Conservation (phyloP, 805 yeast species). For the Martiniozyma abietophila region DNA sequence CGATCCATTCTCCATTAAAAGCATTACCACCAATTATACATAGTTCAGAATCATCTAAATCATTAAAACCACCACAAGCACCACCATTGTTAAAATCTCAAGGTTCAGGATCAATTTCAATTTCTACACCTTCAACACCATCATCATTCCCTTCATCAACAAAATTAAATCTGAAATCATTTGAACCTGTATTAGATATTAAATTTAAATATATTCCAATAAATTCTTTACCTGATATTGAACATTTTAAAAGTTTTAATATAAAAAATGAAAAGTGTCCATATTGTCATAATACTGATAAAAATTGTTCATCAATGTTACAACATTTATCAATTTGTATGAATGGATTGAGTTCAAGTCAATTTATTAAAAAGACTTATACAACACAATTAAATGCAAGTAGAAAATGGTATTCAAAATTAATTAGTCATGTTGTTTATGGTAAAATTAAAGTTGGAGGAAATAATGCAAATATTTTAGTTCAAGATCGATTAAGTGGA, state of each 20-base stretch:
- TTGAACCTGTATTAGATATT: constrained; percentile 9
- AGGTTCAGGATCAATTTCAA: too few species aligned
- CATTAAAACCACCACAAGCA: too few species aligned
- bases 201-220: constrained; percentile 11
- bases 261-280: constrained; percentile 63
- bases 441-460: constrained; percentile 83
- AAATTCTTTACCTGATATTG: background rate
- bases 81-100: too few species aligned
- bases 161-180: background rate
- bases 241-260: constrained; percentile 6
- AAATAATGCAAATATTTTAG: constrained; percentile 88
- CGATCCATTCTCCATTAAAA: constrained; percentile 1
- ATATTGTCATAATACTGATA: constrained; percentile 57
- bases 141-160: too few species aligned
- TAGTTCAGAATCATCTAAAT: too few species aligned
- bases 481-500: constrained; percentile 87
- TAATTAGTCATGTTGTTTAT: constrained; percentile 73
- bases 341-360: constrained; percentile 23
- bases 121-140: too few species aligned
- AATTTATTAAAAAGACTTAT: constrained; percentile 42
- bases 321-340: constrained; percentile 85
- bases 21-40: background rate
- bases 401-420: constrained; percentile 80
- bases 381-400: constrained; percentile 78
- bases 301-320: constrained; percentile 51